Evolutionary conservation across 768 basidiomycete species (phyloP).

Genomic region (Pulveroboletus frians): DNA sequence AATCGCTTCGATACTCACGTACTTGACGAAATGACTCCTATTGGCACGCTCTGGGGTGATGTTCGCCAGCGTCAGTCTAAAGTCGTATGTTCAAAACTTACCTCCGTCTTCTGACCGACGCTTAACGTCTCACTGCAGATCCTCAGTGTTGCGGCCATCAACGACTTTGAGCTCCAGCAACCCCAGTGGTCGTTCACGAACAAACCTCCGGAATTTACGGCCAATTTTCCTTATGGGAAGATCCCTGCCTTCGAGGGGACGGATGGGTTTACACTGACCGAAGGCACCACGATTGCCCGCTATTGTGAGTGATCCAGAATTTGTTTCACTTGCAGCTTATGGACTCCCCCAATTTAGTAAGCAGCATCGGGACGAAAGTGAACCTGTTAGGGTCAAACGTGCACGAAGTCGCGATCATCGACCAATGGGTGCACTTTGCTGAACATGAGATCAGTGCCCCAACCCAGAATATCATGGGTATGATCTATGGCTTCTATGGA

Average conservation of each 20-base stretch:
- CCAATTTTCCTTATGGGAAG: conserved; percentile 20
- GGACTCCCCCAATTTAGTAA: neutral
- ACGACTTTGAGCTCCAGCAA: conserved; percentile 12
- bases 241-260: conserved; percentile 19
- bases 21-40: conserved; percentile 10
- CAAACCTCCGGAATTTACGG: conserved; percentile 10
- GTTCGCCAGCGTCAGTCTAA: conserved; percentile 19
- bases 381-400: conserved; percentile 7
- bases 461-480: neutral
- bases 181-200: conserved; percentile 11
- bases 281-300: conserved; percentile 20
- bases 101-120: neutral
- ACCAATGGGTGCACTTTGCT: conserved; percentile 14
- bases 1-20: neutral
- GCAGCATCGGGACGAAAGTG: conserved; percentile 10
- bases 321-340: too few relatives aligned
- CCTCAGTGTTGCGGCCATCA: conserved; percentile 17
- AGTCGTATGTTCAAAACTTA: conserved; percentile 13
- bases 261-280: conserved; percentile 16
- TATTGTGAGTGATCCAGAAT: conserved; percentile 11
- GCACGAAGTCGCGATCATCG: conserved; percentile 9
- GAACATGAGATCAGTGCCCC: conserved; percentile 9
- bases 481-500: conserved; percentile 1
- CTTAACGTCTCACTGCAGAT: conserved; percentile 1
- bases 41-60: conserved; percentile 20